Evolutionary conservation across 2,329 filamentous ascomycete genomes (phyloP), one percentile per base, ranked within the genome.

Genomic region (Paraphaeosphaeria minitans): DNA sequence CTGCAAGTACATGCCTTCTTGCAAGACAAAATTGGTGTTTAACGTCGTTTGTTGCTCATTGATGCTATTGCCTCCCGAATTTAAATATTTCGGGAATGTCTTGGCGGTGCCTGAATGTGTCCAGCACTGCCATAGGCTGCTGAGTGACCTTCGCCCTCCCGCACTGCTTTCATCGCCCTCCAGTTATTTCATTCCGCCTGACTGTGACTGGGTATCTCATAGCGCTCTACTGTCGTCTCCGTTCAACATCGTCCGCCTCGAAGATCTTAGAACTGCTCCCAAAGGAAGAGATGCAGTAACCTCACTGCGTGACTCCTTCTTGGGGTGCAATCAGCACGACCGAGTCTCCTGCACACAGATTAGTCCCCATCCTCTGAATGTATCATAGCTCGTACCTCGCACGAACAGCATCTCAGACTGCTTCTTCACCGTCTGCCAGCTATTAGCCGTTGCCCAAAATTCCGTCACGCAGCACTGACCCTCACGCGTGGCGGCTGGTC

Each of bases 391-490:
- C 63, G 63, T 80, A 94, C 93, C 94, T 91, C 95, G 85, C 58
- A 99, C 94, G 77, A 99, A 99, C 21, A 99, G 82, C 95, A 99
- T 99, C 77, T 98, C 95, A 45, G 93, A 96, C 78, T 97, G 96
- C 80, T 96, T 96, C 81, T 94, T 96, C 63, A 95, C 87, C 14
- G 93, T 97, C 91, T 96, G 52, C 45, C 33, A 43, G 29, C 5
- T 24, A 22, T 53, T 24, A 60, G 59, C 35, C 7, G 35, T 29
- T 46, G 41, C 47, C 41, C 47, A 39, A 33, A 8, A 31, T 16
- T 10, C 19, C 48, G 37, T 13, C 19, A 29, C 33, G 19, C 8
- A 29, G 14, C 21, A 57, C 53, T 50, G n/a, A 60, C 63, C 55
- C 70, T 63, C 52, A 74, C 70, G 50, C 67, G 65, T 31, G 70